These are phyloP conservation scores for Geotrichum aggregatum DNA, from an alignment of 1,139 yeast species.

Conservation along the genomic window DNA sequence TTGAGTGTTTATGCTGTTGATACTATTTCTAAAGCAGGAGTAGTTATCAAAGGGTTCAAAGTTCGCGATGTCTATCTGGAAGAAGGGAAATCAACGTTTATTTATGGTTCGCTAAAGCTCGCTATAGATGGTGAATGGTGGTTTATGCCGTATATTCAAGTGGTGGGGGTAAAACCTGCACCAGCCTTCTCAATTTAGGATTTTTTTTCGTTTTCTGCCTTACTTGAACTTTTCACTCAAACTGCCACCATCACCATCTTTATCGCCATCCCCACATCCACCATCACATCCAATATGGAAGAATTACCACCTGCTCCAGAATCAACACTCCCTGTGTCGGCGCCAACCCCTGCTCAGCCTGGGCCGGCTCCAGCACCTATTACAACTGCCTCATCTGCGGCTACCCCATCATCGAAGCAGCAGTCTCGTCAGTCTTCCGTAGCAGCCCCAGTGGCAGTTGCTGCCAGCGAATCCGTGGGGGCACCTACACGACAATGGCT, in stretches of 20 bases:
- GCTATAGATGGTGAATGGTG: no score
- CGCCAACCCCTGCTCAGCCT: background rate
- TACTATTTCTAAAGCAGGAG: background rate
- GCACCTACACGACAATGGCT: slow-evolving; percentile 76
- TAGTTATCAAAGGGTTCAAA: no score
- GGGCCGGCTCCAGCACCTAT: background rate
- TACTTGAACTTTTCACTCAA: no score
- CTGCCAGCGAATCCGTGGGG: slow-evolving; percentile 49
- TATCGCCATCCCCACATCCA: background rate
- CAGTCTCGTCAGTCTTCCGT: slow-evolving; percentile 5
- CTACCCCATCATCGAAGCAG: background rate
- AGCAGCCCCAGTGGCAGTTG: slow-evolving; percentile 1
- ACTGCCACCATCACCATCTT: background rate
- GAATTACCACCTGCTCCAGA: background rate
- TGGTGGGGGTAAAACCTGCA: slow-evolving; percentile 2
- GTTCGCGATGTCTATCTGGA: no score
- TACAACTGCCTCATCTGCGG: background rate
- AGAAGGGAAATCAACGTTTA: background rate
- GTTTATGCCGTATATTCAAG: background rate
- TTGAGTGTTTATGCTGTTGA: background rate
- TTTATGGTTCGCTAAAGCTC: no score
- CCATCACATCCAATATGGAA: background rate
- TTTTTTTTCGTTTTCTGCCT: background rate
- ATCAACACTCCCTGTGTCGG: background rate
- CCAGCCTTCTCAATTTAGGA: slow-evolving; percentile 1